Conservation (phyloP, 202 grass and related monocot species). For the Zizania palustris region DNA sequence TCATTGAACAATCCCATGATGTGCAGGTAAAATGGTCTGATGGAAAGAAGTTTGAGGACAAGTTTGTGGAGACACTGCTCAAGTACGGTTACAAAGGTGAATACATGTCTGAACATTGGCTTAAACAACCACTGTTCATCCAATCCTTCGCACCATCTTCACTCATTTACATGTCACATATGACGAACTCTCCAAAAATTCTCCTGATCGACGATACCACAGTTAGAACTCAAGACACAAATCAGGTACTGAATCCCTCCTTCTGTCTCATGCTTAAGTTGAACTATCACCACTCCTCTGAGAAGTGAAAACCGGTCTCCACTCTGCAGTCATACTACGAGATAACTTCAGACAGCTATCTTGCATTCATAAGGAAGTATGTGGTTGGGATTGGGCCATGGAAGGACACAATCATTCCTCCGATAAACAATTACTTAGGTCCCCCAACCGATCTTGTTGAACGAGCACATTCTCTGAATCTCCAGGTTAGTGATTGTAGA, state of each 20-base stretch:
- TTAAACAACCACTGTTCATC: constrained; percentile 74
- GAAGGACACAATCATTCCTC: constrained; percentile 93
- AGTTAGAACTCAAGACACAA: constrained; percentile 77
- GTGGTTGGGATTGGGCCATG: constrained; percentile 88
- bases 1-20: constrained; percentile 20
- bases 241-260: constrained; percentile 62
- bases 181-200: constrained; percentile 79
- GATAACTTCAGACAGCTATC: constrained; percentile 76
- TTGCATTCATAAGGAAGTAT: constrained; percentile 73
- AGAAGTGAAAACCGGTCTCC: constrained; percentile 35
- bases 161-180: constrained; percentile 78
- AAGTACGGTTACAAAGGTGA: constrained; percentile 82
- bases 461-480: constrained; percentile 80
- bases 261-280: neutral
- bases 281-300: neutral
- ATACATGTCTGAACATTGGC: constrained; percentile 80
- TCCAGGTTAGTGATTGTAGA: constrained; percentile 58
- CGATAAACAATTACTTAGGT: constrained; percentile 56
- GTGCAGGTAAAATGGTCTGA: constrained; percentile 78
- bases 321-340: constrained; percentile 71
- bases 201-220: constrained; percentile 70
- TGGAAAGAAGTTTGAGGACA: constrained; percentile 86
- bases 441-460: constrained; percentile 70
- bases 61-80: constrained; percentile 67
- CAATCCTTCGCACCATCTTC: constrained; percentile 89